Evolutionary conservation across 2,329 filamentous ascomycete genomes (phyloP), one percentile per base, ranked within the genome.

Genomic region (Aureobasidium uvarum): DNA sequence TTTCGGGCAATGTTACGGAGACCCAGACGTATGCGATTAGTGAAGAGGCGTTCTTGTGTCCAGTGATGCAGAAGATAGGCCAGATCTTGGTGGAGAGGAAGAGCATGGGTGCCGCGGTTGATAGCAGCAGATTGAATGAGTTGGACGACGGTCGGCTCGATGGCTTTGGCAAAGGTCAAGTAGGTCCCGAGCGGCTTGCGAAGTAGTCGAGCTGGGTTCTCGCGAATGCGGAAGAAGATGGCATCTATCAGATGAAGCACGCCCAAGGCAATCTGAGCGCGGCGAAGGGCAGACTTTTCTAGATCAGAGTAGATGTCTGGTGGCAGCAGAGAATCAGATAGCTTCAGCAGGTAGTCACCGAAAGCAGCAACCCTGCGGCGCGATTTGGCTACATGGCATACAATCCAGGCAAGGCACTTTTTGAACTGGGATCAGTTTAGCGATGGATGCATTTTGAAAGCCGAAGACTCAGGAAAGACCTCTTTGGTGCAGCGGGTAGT

Each of bases 401-500:
- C 52, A 14, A 67, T 66, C 67, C 67, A 67, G 60, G 62, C 59
- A 25, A 65, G 8, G 33, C 66, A 65, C 45, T 63, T 58, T 65
- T 63, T 64, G 54, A 67, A 68, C 66, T 68, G 67, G 23, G 18
- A 66, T 39, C 63, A 59, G 46, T 64, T 68, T 66, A 68, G 67
- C 55, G 58, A 45, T 50, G 31, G 48, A 43, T 33, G 43, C 31
- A 45, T 38, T 11, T 20, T 20, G 41, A 39, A 43, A 45, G 25
- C 11, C 10, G 20, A 56, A 28, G 33, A 28, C 38, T 31, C 33
- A 18, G 36, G 18, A 56, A 60, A 63, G 66, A 68, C 66, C 67
- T 68, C 66, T 66, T 43, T 50, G 50, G 39, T 36, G 41, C 13
- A 31, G 20, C 52, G 38, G 10, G 55, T 41, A 14, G 43, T 39